These are phyloP conservation scores for Tolypocladium tropicale DNA, from an alignment of 2,329 filamentous ascomycete species.

Conservation along the genomic window DNA sequence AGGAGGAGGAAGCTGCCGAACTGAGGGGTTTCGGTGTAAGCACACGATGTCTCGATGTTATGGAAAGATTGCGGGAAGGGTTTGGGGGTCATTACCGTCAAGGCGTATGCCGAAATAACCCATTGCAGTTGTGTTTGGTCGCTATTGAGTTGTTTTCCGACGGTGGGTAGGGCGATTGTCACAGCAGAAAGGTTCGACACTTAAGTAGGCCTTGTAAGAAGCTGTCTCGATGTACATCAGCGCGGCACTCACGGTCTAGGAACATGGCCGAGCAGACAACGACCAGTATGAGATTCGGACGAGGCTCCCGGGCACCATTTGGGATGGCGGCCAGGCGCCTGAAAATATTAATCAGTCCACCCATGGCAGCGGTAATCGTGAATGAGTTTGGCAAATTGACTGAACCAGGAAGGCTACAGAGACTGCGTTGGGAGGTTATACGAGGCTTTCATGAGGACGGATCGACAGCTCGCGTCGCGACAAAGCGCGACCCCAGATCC, in stretches of 20 bases:
- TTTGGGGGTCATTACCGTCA: neutral
- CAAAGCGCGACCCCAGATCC: no score
- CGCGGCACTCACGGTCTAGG: neutral
- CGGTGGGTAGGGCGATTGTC: neutral
- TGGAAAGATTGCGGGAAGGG: no score
- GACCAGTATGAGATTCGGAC: neutral
- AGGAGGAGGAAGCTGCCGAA: constrained; percentile 1
- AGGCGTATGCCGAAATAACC: neutral
- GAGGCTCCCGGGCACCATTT: neutral
- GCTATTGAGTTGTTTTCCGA: neutral
- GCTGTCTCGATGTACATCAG: neutral
- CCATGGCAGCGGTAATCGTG: neutral
- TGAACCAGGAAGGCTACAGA: neutral
- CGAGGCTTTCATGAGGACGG: neutral
- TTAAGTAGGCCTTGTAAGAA: neutral
- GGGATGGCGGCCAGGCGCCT: neutral
- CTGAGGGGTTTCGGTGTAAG: neutral
- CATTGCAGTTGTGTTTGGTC: neutral
- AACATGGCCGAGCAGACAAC: constrained; percentile 1
- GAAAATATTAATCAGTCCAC: neutral
- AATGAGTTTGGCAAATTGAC: neutral
- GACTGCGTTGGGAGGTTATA: neutral
- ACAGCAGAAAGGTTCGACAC: constrained; percentile 1
- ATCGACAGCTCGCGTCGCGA: neutral
- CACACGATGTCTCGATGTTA: neutral